A percentile compares a stretch with the other conserved stretches of the same genome.
These are phyloP conservation scores for Aspergillus alliaceus DNA, from an alignment of 2,329 filamentous ascomycete genomes.

Conservation along the genomic window DNA sequence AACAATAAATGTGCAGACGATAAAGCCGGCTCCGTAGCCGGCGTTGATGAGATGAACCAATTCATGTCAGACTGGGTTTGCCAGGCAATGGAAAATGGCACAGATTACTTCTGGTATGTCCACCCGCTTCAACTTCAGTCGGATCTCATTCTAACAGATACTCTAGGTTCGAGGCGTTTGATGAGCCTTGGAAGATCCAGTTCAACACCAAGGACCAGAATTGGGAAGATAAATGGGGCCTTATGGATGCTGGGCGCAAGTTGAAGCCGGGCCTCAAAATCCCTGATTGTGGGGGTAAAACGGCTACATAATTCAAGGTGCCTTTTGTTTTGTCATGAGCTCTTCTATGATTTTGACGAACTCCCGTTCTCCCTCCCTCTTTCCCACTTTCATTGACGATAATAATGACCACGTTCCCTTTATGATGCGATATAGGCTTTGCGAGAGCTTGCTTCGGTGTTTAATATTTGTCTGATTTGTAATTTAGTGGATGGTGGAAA, in stretches of 20 bases:
- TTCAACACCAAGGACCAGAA: conserved; percentile 68
- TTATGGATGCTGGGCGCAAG: conserved; percentile 82
- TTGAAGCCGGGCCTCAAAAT: conserved; percentile 83
- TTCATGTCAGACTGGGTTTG: conserved; percentile 88
- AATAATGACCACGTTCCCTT: not conserved
- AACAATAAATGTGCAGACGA: conserved; percentile 56
- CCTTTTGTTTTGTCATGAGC: not conserved
- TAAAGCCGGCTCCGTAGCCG: conserved; percentile 69
- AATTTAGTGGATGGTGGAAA: conserved; percentile 9
- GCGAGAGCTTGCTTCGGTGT: conserved; percentile 5
- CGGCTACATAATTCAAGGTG: conserved; percentile 43
- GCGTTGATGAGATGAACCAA: conserved; percentile 76
- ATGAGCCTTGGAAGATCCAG: conserved; percentile 88
- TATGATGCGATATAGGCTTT: not conserved
- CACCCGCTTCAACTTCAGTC: not conserved
- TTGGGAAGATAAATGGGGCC: conserved; percentile 95
- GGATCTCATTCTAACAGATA: conserved; percentile 13
- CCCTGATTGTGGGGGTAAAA: conserved; percentile 80
- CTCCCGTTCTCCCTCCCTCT: not conserved
- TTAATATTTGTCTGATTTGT: conserved; percentile 10
- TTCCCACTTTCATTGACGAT: conserved; percentile 4
- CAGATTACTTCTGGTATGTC: conserved; percentile 85
- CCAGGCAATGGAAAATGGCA: conserved; percentile 73
- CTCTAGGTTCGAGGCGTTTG: conserved; percentile 81
- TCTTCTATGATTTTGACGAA: not conserved